Evolutionary conservation across 2,329 filamentous ascomycete species (phyloP).

Genomic region (Chaetomiaceae sp.): DNA sequence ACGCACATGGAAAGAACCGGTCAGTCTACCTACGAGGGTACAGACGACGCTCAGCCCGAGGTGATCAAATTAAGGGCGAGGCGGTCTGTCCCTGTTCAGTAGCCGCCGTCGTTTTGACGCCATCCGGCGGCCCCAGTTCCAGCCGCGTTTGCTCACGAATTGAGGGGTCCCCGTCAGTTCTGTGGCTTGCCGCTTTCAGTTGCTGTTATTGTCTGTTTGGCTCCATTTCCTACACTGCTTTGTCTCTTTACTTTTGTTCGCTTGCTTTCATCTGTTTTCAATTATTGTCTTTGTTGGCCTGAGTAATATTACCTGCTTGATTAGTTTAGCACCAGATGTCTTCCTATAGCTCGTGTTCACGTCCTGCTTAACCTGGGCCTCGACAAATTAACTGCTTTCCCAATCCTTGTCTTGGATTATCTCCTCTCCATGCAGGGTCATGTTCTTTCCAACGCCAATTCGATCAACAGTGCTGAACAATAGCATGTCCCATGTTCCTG

Average conservation of each 20-base stretch:
- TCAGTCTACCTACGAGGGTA: constrained; percentile 3
- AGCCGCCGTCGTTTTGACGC: not conserved
- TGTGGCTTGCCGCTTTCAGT: not conserved
- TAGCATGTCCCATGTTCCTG: not conserved
- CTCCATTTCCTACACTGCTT: constrained; percentile 5
- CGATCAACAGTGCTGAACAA: not conserved
- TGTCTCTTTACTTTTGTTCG: constrained; percentile 1
- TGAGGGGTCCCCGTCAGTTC: not conserved
- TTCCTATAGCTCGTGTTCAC: not conserved
- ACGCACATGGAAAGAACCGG: constrained; percentile 1
- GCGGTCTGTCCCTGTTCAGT: constrained; percentile 5
- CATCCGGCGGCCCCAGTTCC: not conserved
- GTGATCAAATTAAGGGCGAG: constrained; percentile 2
- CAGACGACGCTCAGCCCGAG: not conserved
- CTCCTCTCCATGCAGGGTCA: not conserved
- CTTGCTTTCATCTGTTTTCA: constrained; percentile 2
- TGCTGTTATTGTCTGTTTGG: constrained; percentile 2
- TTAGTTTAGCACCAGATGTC: constrained; percentile 2
- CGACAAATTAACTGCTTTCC: constrained; percentile 2
- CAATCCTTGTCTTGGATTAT: not conserved
- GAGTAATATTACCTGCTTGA: not conserved
- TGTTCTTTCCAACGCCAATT: not conserved
- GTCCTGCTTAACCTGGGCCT: not conserved
- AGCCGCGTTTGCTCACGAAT: not conserved
- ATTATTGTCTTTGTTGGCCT: not conserved